A percentile compares a stretch with the other conserved stretches of the same genome.
These are phyloP conservation scores for Neofusicoccum kwambonambiense DNA, from an alignment of 2,329 filamentous ascomycete genomes.

Conservation along the genomic window DNA sequence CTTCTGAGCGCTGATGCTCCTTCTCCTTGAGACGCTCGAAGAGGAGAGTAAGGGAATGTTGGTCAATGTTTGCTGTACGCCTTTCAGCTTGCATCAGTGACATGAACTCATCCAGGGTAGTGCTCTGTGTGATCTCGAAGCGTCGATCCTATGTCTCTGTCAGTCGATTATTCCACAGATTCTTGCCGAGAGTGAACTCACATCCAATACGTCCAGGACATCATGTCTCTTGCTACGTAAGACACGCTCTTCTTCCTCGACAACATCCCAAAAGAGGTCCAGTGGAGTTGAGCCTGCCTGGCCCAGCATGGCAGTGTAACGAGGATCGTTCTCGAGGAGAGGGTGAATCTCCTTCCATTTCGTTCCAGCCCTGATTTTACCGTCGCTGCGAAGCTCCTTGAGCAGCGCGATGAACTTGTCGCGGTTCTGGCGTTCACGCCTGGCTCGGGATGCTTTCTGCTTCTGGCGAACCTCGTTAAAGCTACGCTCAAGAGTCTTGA, in stretches of 20 bases:
- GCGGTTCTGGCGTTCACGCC: constrained; percentile 81
- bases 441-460: constrained; percentile 76
- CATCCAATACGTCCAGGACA: constrained; percentile 84
- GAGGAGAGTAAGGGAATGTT: constrained; percentile 74
- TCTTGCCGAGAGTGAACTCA: constrained; percentile 47
- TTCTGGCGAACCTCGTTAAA: constrained; percentile 91
- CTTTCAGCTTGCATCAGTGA: constrained; percentile 79
- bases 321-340: constrained; percentile 73
- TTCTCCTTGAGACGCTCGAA: constrained; percentile 89
- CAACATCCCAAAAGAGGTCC: constrained; percentile 92
- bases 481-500: constrained; percentile 84
- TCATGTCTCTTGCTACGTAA: constrained; percentile 78
- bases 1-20: constrained; percentile 75
- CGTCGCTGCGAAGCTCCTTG: constrained; percentile 67
- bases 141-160: constrained; percentile 67
- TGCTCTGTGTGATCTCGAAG: constrained; percentile 85
- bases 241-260: constrained; percentile 91
- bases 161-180: neutral
- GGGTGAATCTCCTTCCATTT: constrained; percentile 86
- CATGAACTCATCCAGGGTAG: constrained; percentile 85
- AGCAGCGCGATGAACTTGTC: constrained; percentile 78
- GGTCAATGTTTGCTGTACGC: constrained; percentile 83
- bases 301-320: constrained; percentile 80
- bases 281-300: constrained; percentile 81
- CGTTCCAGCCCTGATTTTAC: constrained; percentile 82